Percentiles rank a stretch among this genome's conserved stretches.
These are phyloP conservation scores for Albatrellus sp. DNA, from an alignment of 1,284 basidiomycete genomes.

Conservation along the genomic window DNA sequence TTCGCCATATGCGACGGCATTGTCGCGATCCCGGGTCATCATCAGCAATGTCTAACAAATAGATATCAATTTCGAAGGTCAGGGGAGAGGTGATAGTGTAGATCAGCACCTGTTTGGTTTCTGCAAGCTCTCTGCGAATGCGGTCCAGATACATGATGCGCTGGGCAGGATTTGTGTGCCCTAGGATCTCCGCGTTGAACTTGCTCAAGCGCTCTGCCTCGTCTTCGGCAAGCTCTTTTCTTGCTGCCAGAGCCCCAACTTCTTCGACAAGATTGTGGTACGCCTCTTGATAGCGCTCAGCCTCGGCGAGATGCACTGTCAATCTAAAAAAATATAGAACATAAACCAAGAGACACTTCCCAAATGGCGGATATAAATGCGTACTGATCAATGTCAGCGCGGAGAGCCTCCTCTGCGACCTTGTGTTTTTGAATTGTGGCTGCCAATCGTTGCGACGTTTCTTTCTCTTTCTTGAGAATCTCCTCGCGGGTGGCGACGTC, in stretches of 20 bases:
- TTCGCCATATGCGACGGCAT: conserved; percentile 30
- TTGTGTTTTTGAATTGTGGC: conserved; percentile 38
- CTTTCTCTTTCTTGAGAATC: conserved; percentile 35
- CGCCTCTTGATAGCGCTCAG: conserved; percentile 52
- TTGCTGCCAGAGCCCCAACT: conserved; percentile 45
- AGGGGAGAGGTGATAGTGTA: neutral
- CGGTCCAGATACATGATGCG: conserved; percentile 65
- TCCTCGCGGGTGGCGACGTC: conserved; percentile 18
- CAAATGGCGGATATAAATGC: conserved; percentile 14
- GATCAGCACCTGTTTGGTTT: conserved; percentile 50
- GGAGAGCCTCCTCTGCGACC: conserved; percentile 49
- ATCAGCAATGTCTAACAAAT: conserved; percentile 39
- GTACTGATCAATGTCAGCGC: conserved; percentile 50
- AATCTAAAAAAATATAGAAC: conserved; percentile 27
- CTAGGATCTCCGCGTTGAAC: conserved; percentile 68
- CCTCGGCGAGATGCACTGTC: conserved; percentile 40
- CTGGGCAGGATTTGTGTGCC: conserved; percentile 64
- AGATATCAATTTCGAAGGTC: neutral
- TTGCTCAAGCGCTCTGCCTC: conserved; percentile 53
- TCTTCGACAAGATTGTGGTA: conserved; percentile 51
- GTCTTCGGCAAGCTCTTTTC: conserved; percentile 63
- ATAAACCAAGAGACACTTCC: conserved; percentile 3
- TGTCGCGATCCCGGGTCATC: conserved; percentile 43
- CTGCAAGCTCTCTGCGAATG: conserved; percentile 55
- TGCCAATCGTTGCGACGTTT: conserved; percentile 32